Conservation (phyloP, 257 asterid genomes). For the Paulownia fortunei region DNA sequence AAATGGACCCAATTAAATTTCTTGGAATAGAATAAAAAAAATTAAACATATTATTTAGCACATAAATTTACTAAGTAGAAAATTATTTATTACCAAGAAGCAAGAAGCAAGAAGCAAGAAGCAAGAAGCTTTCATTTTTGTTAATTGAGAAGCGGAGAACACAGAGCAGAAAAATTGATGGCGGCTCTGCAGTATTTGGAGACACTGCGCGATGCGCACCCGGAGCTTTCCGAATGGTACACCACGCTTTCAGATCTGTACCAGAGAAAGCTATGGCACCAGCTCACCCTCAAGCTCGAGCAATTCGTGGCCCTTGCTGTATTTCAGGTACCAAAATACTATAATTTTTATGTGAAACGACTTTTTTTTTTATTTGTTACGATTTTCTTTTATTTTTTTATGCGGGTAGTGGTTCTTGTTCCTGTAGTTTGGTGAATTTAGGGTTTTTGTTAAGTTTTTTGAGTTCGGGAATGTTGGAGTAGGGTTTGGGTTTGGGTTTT, state of each 20-base stretch:
- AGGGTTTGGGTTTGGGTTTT: slow-evolving; percentile 11
- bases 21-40: too few species aligned
- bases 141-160: slow-evolving; percentile 5
- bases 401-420: slow-evolving; percentile 9
- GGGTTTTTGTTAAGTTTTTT: slow-evolving; percentile 7
- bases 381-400: not conserved
- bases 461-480: not conserved
- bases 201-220: slow-evolving; percentile 68
- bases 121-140: not conserved
- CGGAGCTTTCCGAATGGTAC: slow-evolving; percentile 95
- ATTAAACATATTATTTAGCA: too few species aligned
- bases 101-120: too few species aligned
- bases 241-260: slow-evolving; percentile 89
- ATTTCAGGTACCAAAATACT: slow-evolving; percentile 67
- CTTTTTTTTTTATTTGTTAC: slow-evolving; percentile 14
- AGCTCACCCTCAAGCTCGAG: slow-evolving; percentile 94
- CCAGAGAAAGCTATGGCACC: slow-evolving; percentile 98
- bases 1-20: too few species aligned
- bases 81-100: too few species aligned
- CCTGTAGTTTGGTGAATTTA: not conserved
- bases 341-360: not conserved
- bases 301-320: slow-evolving; percentile 88
- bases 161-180: slow-evolving; percentile 45
- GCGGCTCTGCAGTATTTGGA: slow-evolving; percentile 89
- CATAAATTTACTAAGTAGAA: too few species aligned